These are phyloP conservation scores for Emericellopsis cladophorae DNA, from an alignment of 2,329 filamentous ascomycete genomes.

Conservation along the genomic window DNA sequence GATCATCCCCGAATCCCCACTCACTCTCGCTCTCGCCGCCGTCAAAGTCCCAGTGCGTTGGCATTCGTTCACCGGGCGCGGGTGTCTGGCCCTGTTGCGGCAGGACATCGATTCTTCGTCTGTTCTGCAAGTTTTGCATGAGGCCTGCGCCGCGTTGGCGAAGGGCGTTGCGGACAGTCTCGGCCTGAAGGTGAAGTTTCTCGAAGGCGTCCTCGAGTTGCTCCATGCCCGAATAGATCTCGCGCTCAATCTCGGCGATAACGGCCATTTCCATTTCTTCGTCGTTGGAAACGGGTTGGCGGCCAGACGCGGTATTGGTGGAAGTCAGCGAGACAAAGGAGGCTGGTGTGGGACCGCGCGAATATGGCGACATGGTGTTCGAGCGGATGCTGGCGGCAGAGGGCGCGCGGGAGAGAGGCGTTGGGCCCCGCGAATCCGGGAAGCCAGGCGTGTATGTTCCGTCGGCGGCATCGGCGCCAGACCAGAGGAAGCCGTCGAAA, in stretches of 20 bases:
- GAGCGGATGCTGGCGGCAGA: conserved; percentile 30
- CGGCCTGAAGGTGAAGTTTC: conserved; percentile 73
- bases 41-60: conserved; percentile 9
- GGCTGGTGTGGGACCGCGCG: conserved; percentile 42
- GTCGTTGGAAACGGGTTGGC: conserved; percentile 67
- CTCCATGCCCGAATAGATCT: conserved; percentile 93
- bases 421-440: conserved; percentile 34
- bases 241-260: conserved; percentile 80
- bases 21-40: conserved; percentile 33
- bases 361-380: conserved; percentile 37
- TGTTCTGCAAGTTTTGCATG: conserved; percentile 48
- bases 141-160: conserved; percentile 75
- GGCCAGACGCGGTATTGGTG: conserved; percentile 24
- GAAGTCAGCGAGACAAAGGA: conserved; percentile 47
- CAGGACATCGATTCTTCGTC: conserved; percentile 42
- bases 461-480: conserved; percentile 59
- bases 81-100: conserved; percentile 21
- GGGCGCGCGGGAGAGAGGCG: conserved; percentile 17
- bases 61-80: conserved; percentile 28
- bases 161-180: conserved; percentile 64
- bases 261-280: conserved; percentile 89
- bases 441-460: conserved; percentile 22
- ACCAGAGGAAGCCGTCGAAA: conserved; percentile 93
- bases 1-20: conserved; percentile 39
- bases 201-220: conserved; percentile 89